phyloP scores from a whole-genome alignment of 1,284 basidiomycete species.

The Tetrapyrgos nigripes region DNA sequence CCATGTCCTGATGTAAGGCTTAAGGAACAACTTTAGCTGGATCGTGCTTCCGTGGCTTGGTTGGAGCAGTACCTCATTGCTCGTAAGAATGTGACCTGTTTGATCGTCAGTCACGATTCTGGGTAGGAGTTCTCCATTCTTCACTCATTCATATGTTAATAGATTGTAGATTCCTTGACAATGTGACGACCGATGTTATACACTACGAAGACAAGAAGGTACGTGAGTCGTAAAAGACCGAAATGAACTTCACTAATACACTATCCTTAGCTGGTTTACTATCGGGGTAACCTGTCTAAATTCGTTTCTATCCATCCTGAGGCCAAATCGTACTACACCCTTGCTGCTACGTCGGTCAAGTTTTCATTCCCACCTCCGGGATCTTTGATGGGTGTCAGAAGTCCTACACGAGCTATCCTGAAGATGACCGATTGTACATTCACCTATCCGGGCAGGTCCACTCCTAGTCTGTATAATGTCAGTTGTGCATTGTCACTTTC shows the following conservation, averaged over 20 bases:
- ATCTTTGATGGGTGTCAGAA: conserved; percentile 96
- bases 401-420: conserved; percentile 95
- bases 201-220: conserved; percentile 98
- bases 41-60: conserved; percentile 92
- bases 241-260: neutral
- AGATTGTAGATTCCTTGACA: conserved; percentile 86
- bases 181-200: conserved; percentile 97
- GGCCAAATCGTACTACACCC: conserved; percentile 97
- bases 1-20: conserved; percentile 22
- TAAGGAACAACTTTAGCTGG: conserved; percentile 59
- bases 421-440: conserved; percentile 94
- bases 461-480: conserved; percentile 87
- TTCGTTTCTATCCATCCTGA: conserved; percentile 95
- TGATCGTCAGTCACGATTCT: conserved; percentile 98
- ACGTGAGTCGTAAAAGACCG: conserved; percentile 3
- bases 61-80: conserved; percentile 88
- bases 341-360: conserved; percentile 94
- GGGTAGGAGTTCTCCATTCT: conserved; percentile 59
- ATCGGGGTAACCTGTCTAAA: conserved; percentile 91
- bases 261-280: conserved; percentile 81
- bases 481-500: conserved; percentile 94
- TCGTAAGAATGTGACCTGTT: conserved; percentile 87
- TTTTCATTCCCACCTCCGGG: conserved; percentile 98
- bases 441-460: conserved; percentile 89
- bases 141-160: conserved; percentile 13